Evolutionary conservation across 306 rosid genomes (phyloP), one percentile per base, ranked within the genome.

Genomic region (Malus fusca): DNA sequence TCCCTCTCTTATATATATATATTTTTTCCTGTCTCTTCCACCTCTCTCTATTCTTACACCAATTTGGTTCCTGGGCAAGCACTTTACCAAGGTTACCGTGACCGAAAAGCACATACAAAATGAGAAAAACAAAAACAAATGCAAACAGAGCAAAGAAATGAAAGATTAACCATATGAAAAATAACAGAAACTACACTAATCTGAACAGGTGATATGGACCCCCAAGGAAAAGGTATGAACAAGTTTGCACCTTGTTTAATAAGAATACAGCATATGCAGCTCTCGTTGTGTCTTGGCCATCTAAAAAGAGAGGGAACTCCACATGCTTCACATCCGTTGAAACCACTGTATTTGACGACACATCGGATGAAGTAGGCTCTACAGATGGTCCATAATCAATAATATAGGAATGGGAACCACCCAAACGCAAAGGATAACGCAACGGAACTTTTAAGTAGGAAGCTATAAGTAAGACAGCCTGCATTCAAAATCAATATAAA

Each of bases 211-310:
- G 10, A 3, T 60, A 60, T 26, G 69, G 42, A 61, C 3, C 11
- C 48, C 44, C 11, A 9, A 3, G 53, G 19, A 73, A 35, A 42
- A 74, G 37, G 28, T 3, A 35, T n/a, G 63, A 75, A 75, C 71
- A 68, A 67, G 58, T 77, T 22, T 28, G 69, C 77, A 95, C 99
- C 98, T 96, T 96, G 82, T 92, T 95, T 77, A 96, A 75, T 69
- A 96, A 88, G 88, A 96, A 96, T 67, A 92, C 90, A 30, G 97
- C 99, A 79, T 96, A 96, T 77, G 93, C 97, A 11, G 97, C 96
- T 82, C 90, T 92, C 35, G 98, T 92, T 68, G 96, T 96, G 86
- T 96, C 99, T 81, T 92, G 98, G 66, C 98, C 99, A 68, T 96
- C 96, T 82, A 90, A 84, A 81, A 85, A 92, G 17, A 96, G 98